phyloP scores from a whole-genome alignment of 306 rosid species.

The Elaeagnus macrophylla region DNA sequence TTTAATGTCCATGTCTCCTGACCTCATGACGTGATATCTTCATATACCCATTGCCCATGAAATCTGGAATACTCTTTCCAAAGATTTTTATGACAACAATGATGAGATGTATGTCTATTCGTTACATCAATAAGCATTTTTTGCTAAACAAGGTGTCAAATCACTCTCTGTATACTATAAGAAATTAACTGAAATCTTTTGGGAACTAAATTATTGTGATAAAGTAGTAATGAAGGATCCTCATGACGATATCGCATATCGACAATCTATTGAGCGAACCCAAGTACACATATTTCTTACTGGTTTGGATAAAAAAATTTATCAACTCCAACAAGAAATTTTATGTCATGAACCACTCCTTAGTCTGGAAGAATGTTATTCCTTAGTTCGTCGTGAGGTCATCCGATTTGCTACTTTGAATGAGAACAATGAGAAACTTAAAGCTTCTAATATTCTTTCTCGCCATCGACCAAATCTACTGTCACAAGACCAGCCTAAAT shows the following conservation, averaged over 20 bases:
- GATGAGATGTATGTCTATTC: background rate
- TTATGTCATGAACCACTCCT: too few species aligned
- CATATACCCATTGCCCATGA: background rate
- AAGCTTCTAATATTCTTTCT: background rate
- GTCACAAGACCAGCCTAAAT: background rate
- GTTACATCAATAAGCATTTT: background rate
- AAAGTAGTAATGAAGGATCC: constrained; percentile 6
- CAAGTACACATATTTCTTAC: too few species aligned
- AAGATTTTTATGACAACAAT: constrained; percentile 1
- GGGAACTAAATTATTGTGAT: background rate
- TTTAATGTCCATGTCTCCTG: background rate
- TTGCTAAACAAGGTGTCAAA: background rate
- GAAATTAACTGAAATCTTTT: background rate
- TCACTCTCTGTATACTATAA: background rate
- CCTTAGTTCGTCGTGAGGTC: background rate
- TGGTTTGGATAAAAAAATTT: too few species aligned
- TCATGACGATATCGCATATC: background rate
- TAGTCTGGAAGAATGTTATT: background rate
- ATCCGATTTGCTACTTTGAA: background rate
- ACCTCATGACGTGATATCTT: background rate
- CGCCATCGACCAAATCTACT: background rate
- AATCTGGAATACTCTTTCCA: background rate
- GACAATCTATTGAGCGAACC: background rate
- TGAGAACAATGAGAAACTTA: background rate
- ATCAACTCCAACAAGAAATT: too few species aligned